Evolutionary conservation across 768 basidiomycete genomes (phyloP).

Genomic region (Suillus occidentalis): DNA sequence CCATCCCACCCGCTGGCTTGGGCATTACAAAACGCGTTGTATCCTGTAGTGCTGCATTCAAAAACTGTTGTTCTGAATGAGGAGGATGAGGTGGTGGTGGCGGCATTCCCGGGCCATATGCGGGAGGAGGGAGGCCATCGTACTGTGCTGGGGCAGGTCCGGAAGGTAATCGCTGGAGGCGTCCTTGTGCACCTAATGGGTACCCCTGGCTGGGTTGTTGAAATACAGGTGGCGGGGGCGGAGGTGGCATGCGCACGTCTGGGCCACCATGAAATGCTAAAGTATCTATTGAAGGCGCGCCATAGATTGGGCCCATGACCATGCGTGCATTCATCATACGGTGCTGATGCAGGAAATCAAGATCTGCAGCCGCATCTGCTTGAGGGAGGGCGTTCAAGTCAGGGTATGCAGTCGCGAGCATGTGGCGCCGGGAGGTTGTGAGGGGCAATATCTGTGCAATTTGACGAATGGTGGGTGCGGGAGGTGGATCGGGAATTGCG

Average conservation of each 20-base stretch:
- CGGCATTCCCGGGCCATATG: slow-evolving; percentile 6
- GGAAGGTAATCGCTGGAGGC: not conserved
- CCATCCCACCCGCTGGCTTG: slow-evolving; percentile 31
- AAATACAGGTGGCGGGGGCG: slow-evolving; percentile 5
- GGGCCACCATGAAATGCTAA: slow-evolving; percentile 24
- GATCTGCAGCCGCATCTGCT: slow-evolving; percentile 50
- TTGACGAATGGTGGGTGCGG: slow-evolving; percentile 64
- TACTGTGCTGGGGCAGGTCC: slow-evolving; percentile 5
- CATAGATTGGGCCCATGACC: slow-evolving; percentile 4
- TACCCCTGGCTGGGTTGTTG: slow-evolving; percentile 6
- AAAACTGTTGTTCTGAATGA: not conserved
- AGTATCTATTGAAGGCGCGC: slow-evolving; percentile 4
- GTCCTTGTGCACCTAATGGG: slow-evolving; percentile 4
- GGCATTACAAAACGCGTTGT: slow-evolving; percentile 14
- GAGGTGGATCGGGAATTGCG: slow-evolving; percentile 49
- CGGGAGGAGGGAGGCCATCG: not conserved
- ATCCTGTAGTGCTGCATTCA: not conserved
- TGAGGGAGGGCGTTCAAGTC: slow-evolving; percentile 42
- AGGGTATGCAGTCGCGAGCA: slow-evolving; percentile 31
- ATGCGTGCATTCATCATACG: slow-evolving; percentile 15
- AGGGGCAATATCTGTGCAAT: slow-evolving; percentile 60
- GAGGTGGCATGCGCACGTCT: slow-evolving; percentile 7
- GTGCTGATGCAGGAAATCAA: slow-evolving; percentile 54
- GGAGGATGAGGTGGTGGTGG: not conserved
- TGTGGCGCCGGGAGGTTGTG: slow-evolving; percentile 22